Conservation (phyloP, 1,139 yeast genomes). For the Geotrichum cucujoidarum region DNA sequence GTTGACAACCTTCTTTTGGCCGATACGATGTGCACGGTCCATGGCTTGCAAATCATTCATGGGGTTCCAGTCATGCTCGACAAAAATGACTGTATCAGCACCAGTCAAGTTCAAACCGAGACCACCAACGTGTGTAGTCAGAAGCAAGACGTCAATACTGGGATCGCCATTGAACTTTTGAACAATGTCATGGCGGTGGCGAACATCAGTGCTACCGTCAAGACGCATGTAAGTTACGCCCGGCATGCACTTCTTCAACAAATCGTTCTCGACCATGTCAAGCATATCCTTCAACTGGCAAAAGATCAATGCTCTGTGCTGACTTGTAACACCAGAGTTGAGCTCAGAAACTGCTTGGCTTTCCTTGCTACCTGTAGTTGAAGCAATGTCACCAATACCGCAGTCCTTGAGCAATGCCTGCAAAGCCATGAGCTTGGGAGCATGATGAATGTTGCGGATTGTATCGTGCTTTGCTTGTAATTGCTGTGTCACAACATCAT, state of each 20-base stretch:
- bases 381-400: slow-evolving; percentile 68
- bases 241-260: slow-evolving; percentile 79
- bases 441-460: slow-evolving; percentile 70
- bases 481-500: slow-evolving; percentile 55
- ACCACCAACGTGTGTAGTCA: slow-evolving; percentile 98
- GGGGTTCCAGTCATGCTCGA: slow-evolving; percentile 99
- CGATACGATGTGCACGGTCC: slow-evolving; percentile 98
- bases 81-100: slow-evolving; percentile 97
- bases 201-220: slow-evolving; percentile 92
- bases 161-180: slow-evolving; percentile 93
- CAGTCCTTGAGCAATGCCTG: slow-evolving; percentile 81
- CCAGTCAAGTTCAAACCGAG: slow-evolving; percentile 95
- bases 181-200: slow-evolving; percentile 87
- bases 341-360: slow-evolving; percentile 40
- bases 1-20: slow-evolving; percentile 95
- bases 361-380: slow-evolving; percentile 14
- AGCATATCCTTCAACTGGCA: slow-evolving; percentile 98
- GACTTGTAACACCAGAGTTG: slow-evolving; percentile 76
- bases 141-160: slow-evolving; percentile 82
- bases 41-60: slow-evolving; percentile 99
- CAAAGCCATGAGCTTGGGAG: slow-evolving; percentile 84
- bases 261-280: slow-evolving; percentile 89
- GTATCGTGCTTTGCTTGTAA: slow-evolving; percentile 56
- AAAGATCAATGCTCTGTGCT: slow-evolving; percentile 90
- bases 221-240: slow-evolving; percentile 89